phyloP scores from a whole-genome alignment of 306 rosid species.

The Glycine soja region DNA sequence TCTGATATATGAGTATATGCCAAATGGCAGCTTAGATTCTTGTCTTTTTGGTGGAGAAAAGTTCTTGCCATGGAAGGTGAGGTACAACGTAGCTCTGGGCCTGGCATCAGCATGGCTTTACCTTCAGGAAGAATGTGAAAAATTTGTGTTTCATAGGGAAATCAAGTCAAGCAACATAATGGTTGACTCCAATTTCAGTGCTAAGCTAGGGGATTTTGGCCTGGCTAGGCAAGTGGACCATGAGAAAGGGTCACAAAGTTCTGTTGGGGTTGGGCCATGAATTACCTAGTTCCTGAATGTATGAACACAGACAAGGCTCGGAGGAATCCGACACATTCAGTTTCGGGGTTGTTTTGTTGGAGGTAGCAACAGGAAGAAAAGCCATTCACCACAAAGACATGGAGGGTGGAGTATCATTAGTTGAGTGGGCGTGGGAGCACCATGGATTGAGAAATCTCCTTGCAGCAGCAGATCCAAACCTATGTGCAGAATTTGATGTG shows the following conservation, averaged over 20 bases:
- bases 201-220: conserved; percentile 53
- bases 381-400: not conserved
- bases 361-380: conserved; percentile 61
- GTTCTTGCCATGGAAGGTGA: conserved; percentile 35
- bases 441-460: conserved; percentile 39
- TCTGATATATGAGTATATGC: conserved; percentile 48
- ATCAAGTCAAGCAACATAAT: conserved; percentile 52
- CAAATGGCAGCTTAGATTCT: conserved; percentile 46
- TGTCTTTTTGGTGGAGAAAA: conserved; percentile 28
- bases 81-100: conserved; percentile 44
- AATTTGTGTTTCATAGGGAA: conserved; percentile 49
- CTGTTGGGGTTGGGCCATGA: conserved; percentile 42
- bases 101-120: conserved; percentile 49
- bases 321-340: conserved; percentile 44
- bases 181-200: conserved; percentile 44
- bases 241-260: conserved; percentile 27
- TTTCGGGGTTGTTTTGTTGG: conserved; percentile 62
- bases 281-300: conserved; percentile 49
- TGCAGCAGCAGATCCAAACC: conserved; percentile 40
- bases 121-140: conserved; percentile 48
- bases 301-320: conserved; percentile 19
- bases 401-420: conserved; percentile 26
- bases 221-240: conserved; percentile 45
- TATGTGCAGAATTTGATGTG: conserved; percentile 38
- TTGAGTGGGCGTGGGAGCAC: conserved; percentile 53